A percentile compares a stretch with the other conserved stretches of the same genome.
Evolutionary conservation across 768 basidiomycete genomes (phyloP).

Genomic region (Pisolithus microcarpus): DNA sequence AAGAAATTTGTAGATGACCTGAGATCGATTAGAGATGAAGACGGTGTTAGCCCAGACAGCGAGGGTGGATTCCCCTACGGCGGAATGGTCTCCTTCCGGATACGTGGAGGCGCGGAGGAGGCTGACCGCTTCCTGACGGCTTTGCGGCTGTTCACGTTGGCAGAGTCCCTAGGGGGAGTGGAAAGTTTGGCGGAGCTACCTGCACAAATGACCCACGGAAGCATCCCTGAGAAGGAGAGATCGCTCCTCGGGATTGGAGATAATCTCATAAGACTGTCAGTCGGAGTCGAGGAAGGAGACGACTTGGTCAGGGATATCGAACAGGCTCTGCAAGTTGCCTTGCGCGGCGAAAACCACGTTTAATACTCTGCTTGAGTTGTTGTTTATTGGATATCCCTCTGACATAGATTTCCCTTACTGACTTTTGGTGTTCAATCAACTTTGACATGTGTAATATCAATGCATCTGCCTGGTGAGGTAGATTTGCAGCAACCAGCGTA

Average conservation of each 20-base stretch:
- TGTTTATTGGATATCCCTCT: background rate
- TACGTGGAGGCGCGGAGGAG: conserved; percentile 42
- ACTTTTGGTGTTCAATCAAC: no score
- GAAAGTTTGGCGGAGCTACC: conserved; percentile 89
- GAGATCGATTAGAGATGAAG: conserved; percentile 21
- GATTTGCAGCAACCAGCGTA: no score
- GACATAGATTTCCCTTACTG: background rate
- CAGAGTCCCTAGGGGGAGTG: conserved; percentile 87
- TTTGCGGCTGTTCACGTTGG: conserved; percentile 66
- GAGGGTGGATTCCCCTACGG: conserved; percentile 74
- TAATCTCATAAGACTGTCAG: conserved; percentile 69
- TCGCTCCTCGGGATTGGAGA: conserved; percentile 68
- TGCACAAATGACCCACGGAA: conserved; percentile 82
- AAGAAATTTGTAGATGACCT: conserved; percentile 48
- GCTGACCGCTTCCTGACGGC: conserved; percentile 64
- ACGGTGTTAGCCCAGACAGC: conserved; percentile 13
- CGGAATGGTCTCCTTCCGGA: conserved; percentile 79
- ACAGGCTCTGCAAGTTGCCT: conserved; percentile 19
- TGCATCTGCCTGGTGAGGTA: no score
- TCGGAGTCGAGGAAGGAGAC: conserved; percentile 83
- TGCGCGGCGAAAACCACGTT: background rate
- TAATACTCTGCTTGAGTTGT: no score
- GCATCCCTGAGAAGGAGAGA: conserved; percentile 63
- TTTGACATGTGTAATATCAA: no score
- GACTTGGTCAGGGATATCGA: conserved; percentile 52